These are phyloP conservation scores for Cyberlindnera sargentensis DNA, from an alignment of 805 yeast genomes.

Conservation along the genomic window DNA sequence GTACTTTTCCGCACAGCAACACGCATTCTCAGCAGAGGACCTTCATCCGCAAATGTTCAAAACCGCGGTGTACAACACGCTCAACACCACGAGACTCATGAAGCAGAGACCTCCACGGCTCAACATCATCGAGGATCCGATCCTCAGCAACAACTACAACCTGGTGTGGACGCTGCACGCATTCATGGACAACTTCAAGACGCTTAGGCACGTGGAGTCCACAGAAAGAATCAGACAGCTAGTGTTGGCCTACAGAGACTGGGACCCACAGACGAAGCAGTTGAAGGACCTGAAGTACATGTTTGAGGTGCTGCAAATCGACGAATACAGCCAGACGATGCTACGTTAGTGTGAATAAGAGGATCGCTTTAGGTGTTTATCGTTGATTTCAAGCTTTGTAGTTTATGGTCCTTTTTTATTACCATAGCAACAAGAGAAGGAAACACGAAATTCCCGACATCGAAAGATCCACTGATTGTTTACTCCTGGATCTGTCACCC, in stretches of 20 bases:
- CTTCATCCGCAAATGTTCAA: constrained; percentile 18
- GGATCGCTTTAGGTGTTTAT: too few relatives aligned
- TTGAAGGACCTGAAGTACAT: constrained; percentile 18
- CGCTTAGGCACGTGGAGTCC: constrained; percentile 26
- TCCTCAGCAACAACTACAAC: constrained; percentile 29
- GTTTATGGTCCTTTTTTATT: too few relatives aligned
- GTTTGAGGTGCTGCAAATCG: constrained; percentile 22
- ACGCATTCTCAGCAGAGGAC: constrained; percentile 20
- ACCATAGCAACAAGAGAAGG: too few relatives aligned
- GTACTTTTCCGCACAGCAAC: constrained; percentile 21
- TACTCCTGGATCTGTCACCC: too few relatives aligned
- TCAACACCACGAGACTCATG: constrained; percentile 11
- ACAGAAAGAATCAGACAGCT: constrained; percentile 8
- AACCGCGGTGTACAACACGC: constrained; percentile 25
- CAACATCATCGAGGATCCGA: constrained; percentile 7
- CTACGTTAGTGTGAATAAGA: neutral
- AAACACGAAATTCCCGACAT: too few relatives aligned
- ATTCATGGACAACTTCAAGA: constrained; percentile 27
- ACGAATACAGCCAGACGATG: constrained; percentile 17
- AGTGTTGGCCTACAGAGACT: constrained; percentile 8
- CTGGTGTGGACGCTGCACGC: constrained; percentile 38
- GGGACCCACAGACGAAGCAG: constrained; percentile 14
- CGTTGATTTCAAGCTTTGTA: too few relatives aligned
- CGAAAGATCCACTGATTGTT: too few relatives aligned
- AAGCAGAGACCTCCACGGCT: neutral